These are phyloP conservation scores for Gloeophyllum trabeum DNA, from an alignment of 768 basidiomycete genomes.

Conservation along the genomic window DNA sequence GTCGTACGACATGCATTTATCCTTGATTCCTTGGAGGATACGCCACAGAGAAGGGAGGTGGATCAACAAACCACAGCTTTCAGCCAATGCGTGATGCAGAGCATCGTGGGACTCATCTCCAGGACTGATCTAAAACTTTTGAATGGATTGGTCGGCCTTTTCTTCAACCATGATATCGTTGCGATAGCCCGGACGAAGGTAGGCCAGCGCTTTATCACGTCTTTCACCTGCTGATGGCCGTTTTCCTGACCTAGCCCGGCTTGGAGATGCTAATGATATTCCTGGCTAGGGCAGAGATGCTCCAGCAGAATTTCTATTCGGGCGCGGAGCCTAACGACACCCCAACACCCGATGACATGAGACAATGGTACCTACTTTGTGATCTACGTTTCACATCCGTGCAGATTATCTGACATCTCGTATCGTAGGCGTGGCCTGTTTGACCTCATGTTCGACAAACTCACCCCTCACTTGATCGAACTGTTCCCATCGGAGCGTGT, in stretches of 20 bases:
- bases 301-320: slow-evolving; percentile 59
- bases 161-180: slow-evolving; percentile 68
- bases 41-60: slow-evolving; percentile 49
- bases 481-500: slow-evolving; percentile 90
- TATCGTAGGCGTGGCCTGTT: slow-evolving; percentile 71
- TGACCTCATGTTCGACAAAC: slow-evolving; percentile 73
- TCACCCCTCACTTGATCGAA: slow-evolving; percentile 62
- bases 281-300: slow-evolving; percentile 84
- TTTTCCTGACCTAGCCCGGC: slow-evolving; percentile 55
- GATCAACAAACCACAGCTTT: slow-evolving; percentile 91
- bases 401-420: slow-evolving; percentile 6
- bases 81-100: slow-evolving; percentile 75
- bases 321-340: slow-evolving; percentile 42
- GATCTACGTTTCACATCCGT: slow-evolving; percentile 3
- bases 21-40: slow-evolving; percentile 58
- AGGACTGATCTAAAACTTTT: slow-evolving; percentile 73
- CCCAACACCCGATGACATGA: slow-evolving; percentile 62
- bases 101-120: slow-evolving; percentile 73
- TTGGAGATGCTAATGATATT: slow-evolving; percentile 85
- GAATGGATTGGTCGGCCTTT: slow-evolving; percentile 74
- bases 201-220: slow-evolving; percentile 14
- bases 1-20: slow-evolving; percentile 72
- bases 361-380: slow-evolving; percentile 86
- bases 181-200: slow-evolving; percentile 75
- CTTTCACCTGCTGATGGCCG: slow-evolving; percentile 5